Conservation (phyloP, 108 stramenopile species). For the Pseudonitzschia delicatissima region DNA sequence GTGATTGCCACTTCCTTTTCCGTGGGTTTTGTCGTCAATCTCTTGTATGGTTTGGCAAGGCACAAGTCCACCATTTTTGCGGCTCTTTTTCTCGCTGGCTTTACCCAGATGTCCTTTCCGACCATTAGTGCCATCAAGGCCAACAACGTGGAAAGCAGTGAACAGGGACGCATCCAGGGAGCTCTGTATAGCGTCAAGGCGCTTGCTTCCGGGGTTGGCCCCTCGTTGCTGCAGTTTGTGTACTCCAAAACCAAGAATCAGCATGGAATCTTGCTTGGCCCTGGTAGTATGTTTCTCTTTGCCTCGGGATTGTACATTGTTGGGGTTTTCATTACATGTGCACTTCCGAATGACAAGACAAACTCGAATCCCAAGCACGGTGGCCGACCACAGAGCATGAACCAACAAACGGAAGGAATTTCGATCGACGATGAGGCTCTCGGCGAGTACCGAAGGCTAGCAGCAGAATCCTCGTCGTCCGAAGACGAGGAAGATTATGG, state of each 20-base stretch:
- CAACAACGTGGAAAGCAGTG: constrained; percentile 72
- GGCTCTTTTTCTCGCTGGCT: constrained; percentile 45
- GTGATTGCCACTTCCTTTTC: constrained; percentile 62
- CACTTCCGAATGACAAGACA: constrained; percentile 59
- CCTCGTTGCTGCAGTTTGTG: constrained; percentile 53
- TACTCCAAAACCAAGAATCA: constrained; percentile 49
- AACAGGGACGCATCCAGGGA: constrained; percentile 87
- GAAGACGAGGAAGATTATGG: neutral
- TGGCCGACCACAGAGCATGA: neutral
- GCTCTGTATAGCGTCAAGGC: constrained; percentile 77
- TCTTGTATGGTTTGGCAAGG: constrained; percentile 63
- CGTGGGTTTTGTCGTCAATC: constrained; percentile 44
- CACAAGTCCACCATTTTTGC: constrained; percentile 63
- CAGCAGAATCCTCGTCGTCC: neutral
- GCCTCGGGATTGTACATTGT: constrained; percentile 60
- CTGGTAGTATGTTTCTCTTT: constrained; percentile 79
- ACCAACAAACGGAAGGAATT: too few relatives aligned
- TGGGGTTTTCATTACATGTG: constrained; percentile 52
- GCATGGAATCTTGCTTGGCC: constrained; percentile 24
- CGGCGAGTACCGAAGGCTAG: neutral
- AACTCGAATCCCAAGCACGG: constrained; percentile 26
- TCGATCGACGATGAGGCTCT: neutral
- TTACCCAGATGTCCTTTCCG: constrained; percentile 74
- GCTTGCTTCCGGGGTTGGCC: constrained; percentile 73
- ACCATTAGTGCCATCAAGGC: constrained; percentile 84